These are phyloP conservation scores for Cutaneotrichosporon spelunceum DNA, from an alignment of 1,284 basidiomycete genomes.

Conservation along the genomic window DNA sequence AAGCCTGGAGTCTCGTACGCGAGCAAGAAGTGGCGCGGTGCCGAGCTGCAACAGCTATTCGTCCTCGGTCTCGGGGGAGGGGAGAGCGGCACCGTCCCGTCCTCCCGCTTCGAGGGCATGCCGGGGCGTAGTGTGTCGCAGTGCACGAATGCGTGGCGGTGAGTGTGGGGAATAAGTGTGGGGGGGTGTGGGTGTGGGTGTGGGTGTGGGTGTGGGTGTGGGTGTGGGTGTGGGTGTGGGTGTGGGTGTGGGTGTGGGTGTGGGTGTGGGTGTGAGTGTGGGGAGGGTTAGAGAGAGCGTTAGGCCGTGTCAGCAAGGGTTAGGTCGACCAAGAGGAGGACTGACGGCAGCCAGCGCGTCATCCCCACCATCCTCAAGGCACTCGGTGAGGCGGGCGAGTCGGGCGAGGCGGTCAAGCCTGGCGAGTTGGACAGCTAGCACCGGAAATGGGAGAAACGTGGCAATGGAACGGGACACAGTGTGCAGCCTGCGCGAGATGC, in stretches of 20 bases:
- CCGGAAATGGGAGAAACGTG: not conserved
- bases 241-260: too few relatives aligned
- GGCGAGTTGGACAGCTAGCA: too few relatives aligned
- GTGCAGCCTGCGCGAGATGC: too few relatives aligned
- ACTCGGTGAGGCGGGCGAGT: not conserved
- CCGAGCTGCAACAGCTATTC: constrained; percentile 1
- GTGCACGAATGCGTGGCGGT: constrained; percentile 3
- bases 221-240: too few relatives aligned
- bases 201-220: too few relatives aligned
- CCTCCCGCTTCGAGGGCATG: not conserved
- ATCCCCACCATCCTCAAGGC: not conserved
- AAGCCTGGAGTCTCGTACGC: constrained; percentile 6
- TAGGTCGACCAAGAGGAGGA: not conserved
- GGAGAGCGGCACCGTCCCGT: not conserved
- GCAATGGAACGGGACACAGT: not conserved
- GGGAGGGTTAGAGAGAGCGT: too few relatives aligned
- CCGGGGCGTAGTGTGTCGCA: not conserved
- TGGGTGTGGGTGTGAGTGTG: too few relatives aligned
- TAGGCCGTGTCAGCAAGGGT: not conserved
- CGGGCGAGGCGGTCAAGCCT: too few relatives aligned
- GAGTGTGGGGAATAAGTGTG: not conserved
- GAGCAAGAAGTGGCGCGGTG: not conserved
- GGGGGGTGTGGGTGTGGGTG: too few relatives aligned
- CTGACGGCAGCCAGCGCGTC: constrained; percentile 3
- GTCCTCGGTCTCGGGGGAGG: not conserved